Conservation (phyloP, 768 basidiomycete genomes). For the Russula sp. region DNA sequence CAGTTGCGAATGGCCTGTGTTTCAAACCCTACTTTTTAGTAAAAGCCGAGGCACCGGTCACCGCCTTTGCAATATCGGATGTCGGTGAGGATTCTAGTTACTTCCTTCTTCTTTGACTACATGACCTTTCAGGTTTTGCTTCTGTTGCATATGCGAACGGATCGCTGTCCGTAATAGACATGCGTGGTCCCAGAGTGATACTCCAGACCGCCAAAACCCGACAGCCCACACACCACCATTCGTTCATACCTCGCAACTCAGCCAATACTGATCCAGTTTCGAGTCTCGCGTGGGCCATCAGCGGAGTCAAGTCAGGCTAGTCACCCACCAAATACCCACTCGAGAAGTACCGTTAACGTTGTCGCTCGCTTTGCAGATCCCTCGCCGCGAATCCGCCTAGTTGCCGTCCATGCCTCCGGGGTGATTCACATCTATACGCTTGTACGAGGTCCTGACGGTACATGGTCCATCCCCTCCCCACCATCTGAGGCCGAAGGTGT, state of each 20-base stretch:
- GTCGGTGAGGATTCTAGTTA: conserved; percentile 46
- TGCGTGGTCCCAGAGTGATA: conserved; percentile 68
- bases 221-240: conserved; percentile 35
- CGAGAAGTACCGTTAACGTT: not conserved
- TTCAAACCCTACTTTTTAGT: conserved; percentile 62
- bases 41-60: conserved; percentile 41
- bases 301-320: conserved; percentile 48
- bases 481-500: conserved; percentile 37
- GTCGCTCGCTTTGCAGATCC: conserved; percentile 32
- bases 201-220: conserved; percentile 42
- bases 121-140: conserved; percentile 53
- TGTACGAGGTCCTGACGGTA: conserved; percentile 31
- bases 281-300: conserved; percentile 63
- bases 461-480: conserved; percentile 34
- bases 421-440: conserved; percentile 54
- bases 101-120: conserved; percentile 6
- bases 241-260: conserved; percentile 33
- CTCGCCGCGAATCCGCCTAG: conserved; percentile 48
- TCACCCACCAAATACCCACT: not conserved
- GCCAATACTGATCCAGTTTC: conserved; percentile 41
- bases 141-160: conserved; percentile 63
- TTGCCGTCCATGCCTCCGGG: conserved; percentile 57
- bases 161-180: conserved; percentile 58
- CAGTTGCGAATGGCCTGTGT: conserved; percentile 35
- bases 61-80: conserved; percentile 60